Evolutionary conservation across 2,329 filamentous ascomycete genomes (phyloP).

Genomic region (Blastomyces percursus): DNA sequence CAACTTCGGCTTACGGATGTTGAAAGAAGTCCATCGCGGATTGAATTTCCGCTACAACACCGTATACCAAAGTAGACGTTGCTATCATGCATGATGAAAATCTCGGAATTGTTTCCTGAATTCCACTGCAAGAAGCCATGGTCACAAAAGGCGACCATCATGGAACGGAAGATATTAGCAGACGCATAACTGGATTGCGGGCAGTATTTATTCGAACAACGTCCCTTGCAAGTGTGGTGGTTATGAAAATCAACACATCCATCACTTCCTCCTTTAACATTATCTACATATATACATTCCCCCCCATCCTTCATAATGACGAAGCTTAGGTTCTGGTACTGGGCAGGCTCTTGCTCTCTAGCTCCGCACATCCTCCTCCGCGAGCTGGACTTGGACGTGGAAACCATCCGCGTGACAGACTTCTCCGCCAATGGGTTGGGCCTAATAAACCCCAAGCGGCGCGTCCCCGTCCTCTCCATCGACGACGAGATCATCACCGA

Average conservation of each 20-base stretch:
- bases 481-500: slow-evolving; percentile 26
- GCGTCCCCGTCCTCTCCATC: slow-evolving; percentile 23
- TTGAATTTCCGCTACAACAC: not conserved
- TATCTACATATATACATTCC: not conserved
- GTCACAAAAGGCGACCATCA: not conserved
- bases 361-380: slow-evolving; percentile 24
- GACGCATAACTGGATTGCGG: not conserved
- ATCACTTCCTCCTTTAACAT: too few species aligned
- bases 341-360: slow-evolving; percentile 23
- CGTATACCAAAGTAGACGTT: not conserved
- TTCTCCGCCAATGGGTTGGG: slow-evolving; percentile 15
- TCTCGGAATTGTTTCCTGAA: too few species aligned
- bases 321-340: slow-evolving; percentile 20
- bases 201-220: not conserved
- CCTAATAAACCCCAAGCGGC: slow-evolving; percentile 25
- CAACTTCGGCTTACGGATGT: not conserved
- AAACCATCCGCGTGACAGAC: slow-evolving; percentile 11
- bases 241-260: too few species aligned
- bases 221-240: too few species aligned
- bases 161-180: not conserved
- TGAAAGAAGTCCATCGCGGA: not conserved
- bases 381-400: slow-evolving; percentile 18
- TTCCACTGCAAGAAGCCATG: not conserved
- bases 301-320: slow-evolving; percentile 10
- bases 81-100: too few species aligned